Evolutionary conservation across 2,329 filamentous ascomycete genomes (phyloP).

Genomic region (Pochonia chlamydosporia): DNA sequence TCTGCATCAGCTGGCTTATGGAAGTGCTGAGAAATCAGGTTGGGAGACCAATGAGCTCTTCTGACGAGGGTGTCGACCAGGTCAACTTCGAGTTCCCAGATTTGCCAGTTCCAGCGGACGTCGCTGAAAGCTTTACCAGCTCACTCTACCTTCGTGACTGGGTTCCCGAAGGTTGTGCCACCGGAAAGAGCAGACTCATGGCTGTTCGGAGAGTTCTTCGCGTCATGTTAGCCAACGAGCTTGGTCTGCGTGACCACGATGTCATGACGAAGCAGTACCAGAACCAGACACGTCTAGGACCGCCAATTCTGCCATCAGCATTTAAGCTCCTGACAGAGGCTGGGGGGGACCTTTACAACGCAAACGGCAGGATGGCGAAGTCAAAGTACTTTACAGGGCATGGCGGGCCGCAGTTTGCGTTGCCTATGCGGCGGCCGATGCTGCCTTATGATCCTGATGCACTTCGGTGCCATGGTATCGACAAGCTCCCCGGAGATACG

Average conservation of each 20-base stretch:
- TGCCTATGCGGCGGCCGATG: constrained; percentile 12
- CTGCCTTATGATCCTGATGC: constrained; percentile 2
- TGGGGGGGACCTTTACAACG: not conserved
- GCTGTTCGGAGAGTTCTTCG: constrained; percentile 8
- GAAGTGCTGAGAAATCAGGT: constrained; percentile 13
- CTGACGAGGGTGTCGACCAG: not conserved
- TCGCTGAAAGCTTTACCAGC: not conserved
- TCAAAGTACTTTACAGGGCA: constrained; percentile 8
- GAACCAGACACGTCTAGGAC: not conserved
- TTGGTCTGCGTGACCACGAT: constrained; percentile 8
- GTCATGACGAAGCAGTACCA: constrained; percentile 7
- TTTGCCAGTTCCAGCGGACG: not conserved
- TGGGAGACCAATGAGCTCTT: constrained; percentile 6
- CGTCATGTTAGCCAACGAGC: constrained; percentile 13
- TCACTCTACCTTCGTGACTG: constrained; percentile 9
- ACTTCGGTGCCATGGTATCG: not conserved
- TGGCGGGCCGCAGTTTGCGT: constrained; percentile 11
- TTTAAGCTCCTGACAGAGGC: not conserved
- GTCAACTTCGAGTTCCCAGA: not conserved
- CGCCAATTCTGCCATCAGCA: not conserved
- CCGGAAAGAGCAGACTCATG: not conserved
- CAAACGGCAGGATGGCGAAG: not conserved
- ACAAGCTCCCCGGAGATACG: not conserved
- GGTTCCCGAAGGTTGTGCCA: constrained; percentile 8
- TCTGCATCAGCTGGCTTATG: constrained; percentile 13